Evolutionary conservation across 2,329 filamentous ascomycete species (phyloP), one percentile per base, ranked within the genome.

Genomic region (Blumeriella jaapii): DNA sequence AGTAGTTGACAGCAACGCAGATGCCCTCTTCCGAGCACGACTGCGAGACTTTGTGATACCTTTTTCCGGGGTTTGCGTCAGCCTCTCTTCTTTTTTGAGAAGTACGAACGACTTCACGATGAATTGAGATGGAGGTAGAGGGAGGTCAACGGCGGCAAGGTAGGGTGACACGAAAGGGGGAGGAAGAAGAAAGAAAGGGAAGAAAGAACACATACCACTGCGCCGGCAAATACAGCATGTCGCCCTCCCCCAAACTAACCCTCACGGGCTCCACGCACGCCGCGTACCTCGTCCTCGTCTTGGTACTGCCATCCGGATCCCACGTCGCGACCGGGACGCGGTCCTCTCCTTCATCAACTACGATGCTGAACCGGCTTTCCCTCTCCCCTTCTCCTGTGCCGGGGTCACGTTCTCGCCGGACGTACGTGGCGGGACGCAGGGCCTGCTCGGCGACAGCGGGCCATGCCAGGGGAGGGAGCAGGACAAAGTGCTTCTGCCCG

Each of bases 41-140:
- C 53, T 91, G 83, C 5, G 71, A 74, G 4, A 91, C 83, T 54
- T 89, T 86, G 54, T 91, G 83, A 53, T 82, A 84, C 72, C n/a
- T n/a, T n/a, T n/a, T n/a, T n/a, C n/a, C n/a, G n/a, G n/a, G n/a
- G n/a, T n/a, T n/a, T n/a, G n/a, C n/a, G n/a, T n/a, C n/a, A n/a
- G n/a, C n/a, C n/a, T n/a, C 72, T 72, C 10, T 23, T 25, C 23
- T 24, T 24, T 14, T 4, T 11, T 14, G n/a, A 15, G 1, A 11
- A 29, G 5, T 16, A 24, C n/a, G 9, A 11, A 16, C 9, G 9
- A 17, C n/a, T 7, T 2, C 4, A n/a, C 2, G 6, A 6, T 5
- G 28, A 6, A 17, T n/a, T 16, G 9, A 30, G 11, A 18, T 18
- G 20, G 8, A 18, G 28, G 20, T 16, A 8, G 7, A n/a, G 13